Conservation (phyloP, 331 rosid genomes). For the Pyrus hybrid region DNA sequence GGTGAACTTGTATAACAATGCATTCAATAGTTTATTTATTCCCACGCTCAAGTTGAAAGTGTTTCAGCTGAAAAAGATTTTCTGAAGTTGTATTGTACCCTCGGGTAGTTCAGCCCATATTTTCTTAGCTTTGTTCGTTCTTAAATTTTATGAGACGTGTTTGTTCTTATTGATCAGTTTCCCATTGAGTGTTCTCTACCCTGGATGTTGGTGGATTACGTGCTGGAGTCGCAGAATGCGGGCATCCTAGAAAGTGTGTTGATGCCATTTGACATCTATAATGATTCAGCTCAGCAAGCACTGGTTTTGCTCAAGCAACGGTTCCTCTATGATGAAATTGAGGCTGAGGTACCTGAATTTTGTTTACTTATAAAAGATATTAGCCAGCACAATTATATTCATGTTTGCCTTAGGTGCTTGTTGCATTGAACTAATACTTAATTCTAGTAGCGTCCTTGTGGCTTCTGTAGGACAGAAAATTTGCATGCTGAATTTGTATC, state of each 20-base stretch:
- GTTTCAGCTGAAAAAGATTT: neutral
- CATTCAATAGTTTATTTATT: neutral
- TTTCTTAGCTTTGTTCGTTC: neutral
- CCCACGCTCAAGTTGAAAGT: neutral
- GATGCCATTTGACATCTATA: slow-evolving; percentile 88
- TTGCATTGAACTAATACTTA: neutral
- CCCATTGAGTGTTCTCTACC: slow-evolving; percentile 98
- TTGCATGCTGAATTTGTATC: neutral
- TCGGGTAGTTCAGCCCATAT: neutral
- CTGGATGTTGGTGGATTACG: slow-evolving; percentile 95
- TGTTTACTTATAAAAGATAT: neutral
- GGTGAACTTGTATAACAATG: too few species aligned
- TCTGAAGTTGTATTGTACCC: neutral
- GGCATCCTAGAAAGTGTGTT: slow-evolving; percentile 89
- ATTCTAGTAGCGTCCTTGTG: neutral
- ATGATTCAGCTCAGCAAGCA: slow-evolving; percentile 96
- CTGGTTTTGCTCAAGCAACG: slow-evolving; percentile 88
- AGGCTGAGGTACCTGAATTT: slow-evolving; percentile 71
- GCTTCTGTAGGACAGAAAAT: neutral
- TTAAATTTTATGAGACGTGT: slow-evolving; percentile 6
- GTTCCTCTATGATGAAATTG: slow-evolving; percentile 94
- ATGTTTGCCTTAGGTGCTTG: neutral
- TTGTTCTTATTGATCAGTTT: slow-evolving; percentile 49
- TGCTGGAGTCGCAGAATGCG: slow-evolving; percentile 77
- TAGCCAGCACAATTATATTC: neutral